Conservation (phyloP, 306 rosid genomes). For the Phaseolus lunatus region DNA sequence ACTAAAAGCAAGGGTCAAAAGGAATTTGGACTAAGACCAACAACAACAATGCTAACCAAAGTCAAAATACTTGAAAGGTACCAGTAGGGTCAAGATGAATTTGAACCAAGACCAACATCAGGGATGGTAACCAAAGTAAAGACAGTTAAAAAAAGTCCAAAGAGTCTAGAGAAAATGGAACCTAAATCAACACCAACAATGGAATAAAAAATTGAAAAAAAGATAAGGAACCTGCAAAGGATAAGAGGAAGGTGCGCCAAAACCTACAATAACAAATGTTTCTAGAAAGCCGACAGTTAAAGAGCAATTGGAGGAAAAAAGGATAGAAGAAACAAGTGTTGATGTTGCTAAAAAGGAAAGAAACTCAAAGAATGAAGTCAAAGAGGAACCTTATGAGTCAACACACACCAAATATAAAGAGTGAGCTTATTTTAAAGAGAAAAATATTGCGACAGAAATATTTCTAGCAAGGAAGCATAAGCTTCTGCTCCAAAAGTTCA, state of each 20-base stretch:
- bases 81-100: slow-evolving; percentile 28
- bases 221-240: slow-evolving; percentile 28
- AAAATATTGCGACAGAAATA: slow-evolving; percentile 19
- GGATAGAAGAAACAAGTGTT: neutral
- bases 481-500: slow-evolving; percentile 10
- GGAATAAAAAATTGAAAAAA: neutral
- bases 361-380: slow-evolving; percentile 19
- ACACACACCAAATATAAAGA: slow-evolving; percentile 24
- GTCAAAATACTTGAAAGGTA: slow-evolving; percentile 24
- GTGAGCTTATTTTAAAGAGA: slow-evolving; percentile 19
- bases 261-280: neutral
- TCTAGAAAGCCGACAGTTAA: neutral
- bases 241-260: slow-evolving; percentile 28
- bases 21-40: slow-evolving; percentile 36
- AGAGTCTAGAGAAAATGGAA: slow-evolving; percentile 39
- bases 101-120: slow-evolving; percentile 5
- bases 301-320: slow-evolving; percentile 32
- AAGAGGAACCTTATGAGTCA: slow-evolving; percentile 41
- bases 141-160: neutral
- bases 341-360: slow-evolving; percentile 32
- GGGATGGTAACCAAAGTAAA: neutral
- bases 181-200: slow-evolving; percentile 20
- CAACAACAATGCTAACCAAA: neutral
- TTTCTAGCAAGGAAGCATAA: slow-evolving; percentile 31
- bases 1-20: slow-evolving; percentile 37